Percentiles rank a stretch among this genome's conserved stretches.
Conservation (phyloP, 2,329 filamentous ascomycete genomes). For the Aaosphaeria pasadenensis region DNA sequence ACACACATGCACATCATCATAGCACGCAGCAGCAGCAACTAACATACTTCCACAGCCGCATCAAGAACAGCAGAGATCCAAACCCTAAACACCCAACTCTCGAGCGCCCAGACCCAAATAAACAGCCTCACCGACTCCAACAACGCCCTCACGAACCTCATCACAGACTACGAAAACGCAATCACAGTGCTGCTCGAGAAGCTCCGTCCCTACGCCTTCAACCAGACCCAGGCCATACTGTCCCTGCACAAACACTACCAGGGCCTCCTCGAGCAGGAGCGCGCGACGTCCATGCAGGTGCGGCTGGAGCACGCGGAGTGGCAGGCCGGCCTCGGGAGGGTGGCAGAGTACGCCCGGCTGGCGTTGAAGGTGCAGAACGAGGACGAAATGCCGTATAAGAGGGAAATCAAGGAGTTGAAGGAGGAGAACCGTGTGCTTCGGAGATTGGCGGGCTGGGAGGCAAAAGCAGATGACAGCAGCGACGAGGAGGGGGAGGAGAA, state of each 20-base stretch:
- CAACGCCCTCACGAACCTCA: conserved; percentile 22
- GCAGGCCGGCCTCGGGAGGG: conserved; percentile 45
- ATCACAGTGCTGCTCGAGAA: conserved; percentile 38
- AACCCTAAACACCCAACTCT: conserved; percentile 29
- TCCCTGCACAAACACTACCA: conserved; percentile 50
- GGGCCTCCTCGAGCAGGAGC: conserved; percentile 41
- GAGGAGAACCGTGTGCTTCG: conserved; percentile 49
- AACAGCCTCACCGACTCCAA: conserved; percentile 22
- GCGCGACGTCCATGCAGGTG: conserved; percentile 44
- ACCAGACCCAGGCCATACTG: conserved; percentile 42
- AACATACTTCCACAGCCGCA: conserved; percentile 20
- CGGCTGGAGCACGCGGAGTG: conserved; percentile 48
- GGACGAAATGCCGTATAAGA: conserved; percentile 32
- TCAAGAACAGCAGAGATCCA: conserved; percentile 28
- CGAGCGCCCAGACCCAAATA: conserved; percentile 23
- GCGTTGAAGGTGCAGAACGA: conserved; percentile 41
- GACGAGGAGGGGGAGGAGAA: conserved; percentile 33
- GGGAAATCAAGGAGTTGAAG: conserved; percentile 41
- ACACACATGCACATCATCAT: neutral
- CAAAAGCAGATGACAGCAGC: conserved; percentile 37
- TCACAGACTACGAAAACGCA: conserved; percentile 44
- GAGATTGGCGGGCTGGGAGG: conserved; percentile 46
- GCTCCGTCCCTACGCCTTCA: conserved; percentile 35
- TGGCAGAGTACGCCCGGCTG: conserved; percentile 41
- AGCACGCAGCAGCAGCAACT: neutral